phyloP scores from a whole-genome alignment of 225 moss, liverwort and hornwort genomes.

The Sphagnum contortum region DNA sequence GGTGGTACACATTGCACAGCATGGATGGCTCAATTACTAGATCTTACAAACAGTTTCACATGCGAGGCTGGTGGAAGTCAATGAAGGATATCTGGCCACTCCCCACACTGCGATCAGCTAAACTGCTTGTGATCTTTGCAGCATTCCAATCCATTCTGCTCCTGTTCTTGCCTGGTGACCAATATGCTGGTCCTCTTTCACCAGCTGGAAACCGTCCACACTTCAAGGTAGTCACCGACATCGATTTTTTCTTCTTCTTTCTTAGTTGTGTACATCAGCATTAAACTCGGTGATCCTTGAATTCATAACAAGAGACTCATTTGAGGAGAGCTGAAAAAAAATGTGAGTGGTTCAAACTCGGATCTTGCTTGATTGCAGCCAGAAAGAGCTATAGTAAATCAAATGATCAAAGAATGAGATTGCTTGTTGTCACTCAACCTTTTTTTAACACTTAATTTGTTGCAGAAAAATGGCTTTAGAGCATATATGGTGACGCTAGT shows the following conservation, averaged over 20 bases:
- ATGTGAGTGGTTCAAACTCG: too few species aligned
- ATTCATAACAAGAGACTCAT: too few species aligned
- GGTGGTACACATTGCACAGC: conserved; percentile 52
- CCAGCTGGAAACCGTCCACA: conserved; percentile 65
- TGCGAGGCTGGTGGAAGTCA: conserved; percentile 14
- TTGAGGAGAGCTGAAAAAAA: too few species aligned
- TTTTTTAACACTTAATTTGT: too few species aligned
- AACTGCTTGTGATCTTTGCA: conserved; percentile 32
- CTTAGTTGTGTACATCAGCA: too few species aligned
- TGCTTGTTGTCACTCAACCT: too few species aligned
- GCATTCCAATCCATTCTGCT: conserved; percentile 44
- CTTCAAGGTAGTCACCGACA: conserved; percentile 28
- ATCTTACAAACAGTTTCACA: conserved; percentile 34
- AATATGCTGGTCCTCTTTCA: conserved; percentile 50
- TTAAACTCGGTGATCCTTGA: too few species aligned
- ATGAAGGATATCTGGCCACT: conserved; percentile 34
- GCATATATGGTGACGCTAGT: conserved; percentile 54
- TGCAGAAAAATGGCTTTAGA: conserved; percentile 66
- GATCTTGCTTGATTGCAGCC: too few species aligned
- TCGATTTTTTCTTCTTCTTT: too few species aligned
- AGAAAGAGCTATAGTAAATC: too few species aligned
- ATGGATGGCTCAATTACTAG: conserved; percentile 47
- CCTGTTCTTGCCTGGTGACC: conserved; percentile 39
- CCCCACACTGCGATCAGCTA: conserved; percentile 33
- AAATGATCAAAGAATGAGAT: too few species aligned